A percentile compares a stretch with the other conserved stretches of the same genome.
phyloP scores from a whole-genome alignment of 768 basidiomycete genomes.

The Phlegmacium glaucopus region DNA sequence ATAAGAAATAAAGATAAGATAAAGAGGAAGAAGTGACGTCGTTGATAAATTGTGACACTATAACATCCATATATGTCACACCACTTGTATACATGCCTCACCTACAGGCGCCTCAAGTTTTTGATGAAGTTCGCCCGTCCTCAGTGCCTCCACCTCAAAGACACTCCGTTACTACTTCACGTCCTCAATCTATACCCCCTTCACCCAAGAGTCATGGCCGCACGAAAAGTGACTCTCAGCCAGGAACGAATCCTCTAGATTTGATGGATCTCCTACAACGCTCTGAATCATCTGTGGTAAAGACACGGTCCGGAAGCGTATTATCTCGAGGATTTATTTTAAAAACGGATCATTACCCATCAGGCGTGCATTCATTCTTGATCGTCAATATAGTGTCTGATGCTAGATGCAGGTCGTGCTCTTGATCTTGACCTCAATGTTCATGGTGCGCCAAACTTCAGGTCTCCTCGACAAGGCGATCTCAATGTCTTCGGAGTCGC shows the following conservation, averaged over 20 bases:
- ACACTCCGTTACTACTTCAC: constrained; percentile 3
- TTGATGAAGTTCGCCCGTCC: constrained; percentile 8
- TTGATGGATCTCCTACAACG: constrained; percentile 60
- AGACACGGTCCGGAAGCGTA: constrained; percentile 80
- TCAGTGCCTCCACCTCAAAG: constrained; percentile 3
- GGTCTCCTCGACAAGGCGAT: constrained; percentile 72
- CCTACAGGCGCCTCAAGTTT: constrained; percentile 4
- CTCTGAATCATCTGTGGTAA: constrained; percentile 73
- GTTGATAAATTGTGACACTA: not conserved
- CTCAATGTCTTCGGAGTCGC: constrained; percentile 95
- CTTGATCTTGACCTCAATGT: constrained; percentile 88
- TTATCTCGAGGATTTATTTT: constrained; percentile 87
- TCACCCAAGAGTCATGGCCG: constrained; percentile 5
- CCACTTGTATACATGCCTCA: too few relatives aligned
- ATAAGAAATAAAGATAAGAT: not conserved
- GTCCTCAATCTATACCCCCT: constrained; percentile 18
- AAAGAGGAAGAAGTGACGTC: not conserved
- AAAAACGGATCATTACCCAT: constrained; percentile 90
- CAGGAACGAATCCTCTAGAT: constrained; percentile 42
- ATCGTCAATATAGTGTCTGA: not conserved
- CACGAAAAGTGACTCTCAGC: constrained; percentile 9
- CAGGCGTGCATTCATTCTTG: constrained; percentile 39
- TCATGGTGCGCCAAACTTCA: constrained; percentile 94
- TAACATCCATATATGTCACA: too few relatives aligned
- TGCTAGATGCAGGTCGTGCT: constrained; percentile 60